Evolutionary conservation across 192 early-diverging fungal genomes (phyloP).

Genomic region (Gorgonomyces haynaldii): DNA sequence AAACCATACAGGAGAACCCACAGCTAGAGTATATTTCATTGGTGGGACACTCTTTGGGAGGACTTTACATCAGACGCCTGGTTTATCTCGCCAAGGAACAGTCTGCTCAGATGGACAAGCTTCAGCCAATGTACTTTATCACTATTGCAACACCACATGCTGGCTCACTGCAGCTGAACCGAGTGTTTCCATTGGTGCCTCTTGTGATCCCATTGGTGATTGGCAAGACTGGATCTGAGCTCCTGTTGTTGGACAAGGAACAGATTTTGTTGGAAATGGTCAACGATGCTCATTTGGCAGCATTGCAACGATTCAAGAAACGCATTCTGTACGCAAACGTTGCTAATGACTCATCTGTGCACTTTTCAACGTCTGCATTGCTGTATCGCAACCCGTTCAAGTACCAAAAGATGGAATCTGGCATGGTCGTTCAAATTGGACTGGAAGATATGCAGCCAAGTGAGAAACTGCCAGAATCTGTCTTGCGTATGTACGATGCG

Average conservation of each 20-base stretch:
- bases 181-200: background rate
- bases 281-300: too few relatives aligned
- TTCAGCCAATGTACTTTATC: constrained; percentile 4
- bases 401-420: too few relatives aligned
- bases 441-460: too few relatives aligned
- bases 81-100: background rate
- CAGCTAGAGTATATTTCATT: background rate
- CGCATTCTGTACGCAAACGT: constrained; percentile 4
- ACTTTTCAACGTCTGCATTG: constrained; percentile 6
- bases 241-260: background rate
- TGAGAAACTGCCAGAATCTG: too few relatives aligned
- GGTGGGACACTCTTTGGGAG: constrained; percentile 2
- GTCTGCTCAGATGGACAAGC: background rate
- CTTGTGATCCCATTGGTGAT: background rate
- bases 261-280: background rate
- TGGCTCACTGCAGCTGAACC: too few relatives aligned
- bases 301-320: constrained; percentile 1
- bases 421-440: too few relatives aligned
- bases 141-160: constrained; percentile 6
- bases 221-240: constrained; percentile 2
- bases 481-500: too few relatives aligned
- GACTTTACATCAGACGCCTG: constrained; percentile 1
- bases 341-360: constrained; percentile 1
- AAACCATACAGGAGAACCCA: background rate
- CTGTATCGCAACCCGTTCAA: background rate